phyloP scores from a whole-genome alignment of 805 yeast genomes.

The Debaryomyces hansenii region DNA sequence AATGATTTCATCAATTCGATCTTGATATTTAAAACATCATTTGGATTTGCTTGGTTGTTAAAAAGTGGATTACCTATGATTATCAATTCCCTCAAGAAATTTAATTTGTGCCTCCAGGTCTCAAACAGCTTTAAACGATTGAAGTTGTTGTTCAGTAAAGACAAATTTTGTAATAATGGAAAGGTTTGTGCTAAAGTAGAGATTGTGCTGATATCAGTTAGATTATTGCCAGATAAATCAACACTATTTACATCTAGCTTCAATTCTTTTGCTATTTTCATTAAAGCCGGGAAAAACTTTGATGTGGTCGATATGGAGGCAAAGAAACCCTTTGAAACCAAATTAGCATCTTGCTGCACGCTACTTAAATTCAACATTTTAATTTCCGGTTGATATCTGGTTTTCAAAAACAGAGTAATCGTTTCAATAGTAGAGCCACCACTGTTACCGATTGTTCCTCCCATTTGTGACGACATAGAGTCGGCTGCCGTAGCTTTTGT shows the following conservation, averaged over 20 bases:
- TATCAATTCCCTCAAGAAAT: constrained; percentile 71
- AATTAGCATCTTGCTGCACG: constrained; percentile 62
- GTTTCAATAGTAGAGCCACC: constrained; percentile 54
- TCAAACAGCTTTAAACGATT: constrained; percentile 60
- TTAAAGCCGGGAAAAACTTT: constrained; percentile 86
- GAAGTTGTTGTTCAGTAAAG: constrained; percentile 76
- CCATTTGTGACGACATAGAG: constrained; percentile 15
- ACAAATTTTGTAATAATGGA: constrained; percentile 75
- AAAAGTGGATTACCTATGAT: constrained; percentile 74
- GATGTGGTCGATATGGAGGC: constrained; percentile 60
- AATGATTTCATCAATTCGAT: constrained; percentile 67
- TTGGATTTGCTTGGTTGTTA: constrained; percentile 25
- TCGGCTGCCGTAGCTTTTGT: constrained; percentile 26
- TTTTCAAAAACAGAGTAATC: constrained; percentile 57
- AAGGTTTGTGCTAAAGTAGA: constrained; percentile 68
- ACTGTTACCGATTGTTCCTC: constrained; percentile 11
- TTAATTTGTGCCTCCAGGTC: constrained; percentile 74
- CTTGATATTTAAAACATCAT: constrained; percentile 44
- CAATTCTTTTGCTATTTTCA: constrained; percentile 69
- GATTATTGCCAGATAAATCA: constrained; percentile 58
- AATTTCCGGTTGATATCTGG: constrained; percentile 64
- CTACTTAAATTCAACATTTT: constrained; percentile 69
- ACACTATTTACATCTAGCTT: constrained; percentile 66
- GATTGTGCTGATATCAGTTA: constrained; percentile 60
- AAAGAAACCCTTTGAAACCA: constrained; percentile 64